phyloP scores from a whole-genome alignment of 208 protist species.

The Acanthamoeba healyi region DNA sequence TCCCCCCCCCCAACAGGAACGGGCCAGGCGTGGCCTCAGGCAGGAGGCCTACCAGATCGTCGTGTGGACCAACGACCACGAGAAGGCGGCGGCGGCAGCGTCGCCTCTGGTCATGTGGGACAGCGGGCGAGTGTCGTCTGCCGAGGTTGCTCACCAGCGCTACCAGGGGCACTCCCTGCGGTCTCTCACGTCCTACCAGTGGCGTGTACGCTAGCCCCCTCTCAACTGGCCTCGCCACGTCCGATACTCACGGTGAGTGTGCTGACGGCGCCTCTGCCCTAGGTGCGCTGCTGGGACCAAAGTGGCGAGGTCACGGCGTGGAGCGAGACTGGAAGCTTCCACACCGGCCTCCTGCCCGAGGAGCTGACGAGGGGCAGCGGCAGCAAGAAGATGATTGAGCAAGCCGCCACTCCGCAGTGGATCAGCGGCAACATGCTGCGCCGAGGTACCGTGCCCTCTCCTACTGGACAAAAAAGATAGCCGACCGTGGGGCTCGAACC shows the following conservation, averaged over 20 bases:
- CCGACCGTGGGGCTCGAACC: slow-evolving; percentile 94
- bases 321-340: neutral
- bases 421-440: neutral
- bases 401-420: neutral
- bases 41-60: slow-evolving; percentile 28
- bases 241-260: neutral
- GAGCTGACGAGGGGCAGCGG: neutral
- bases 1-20: neutral
- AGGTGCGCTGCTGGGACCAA: slow-evolving; percentile 32
- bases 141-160: neutral
- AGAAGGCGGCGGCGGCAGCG: neutral
- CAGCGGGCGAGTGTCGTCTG: neutral
- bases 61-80: neutral
- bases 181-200: slow-evolving; percentile 1
- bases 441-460: neutral
- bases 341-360: neutral
- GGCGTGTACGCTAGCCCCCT: neutral
- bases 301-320: neutral
- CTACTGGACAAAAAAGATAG: neutral
- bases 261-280: neutral
- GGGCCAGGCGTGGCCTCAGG: neutral
- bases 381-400: neutral
- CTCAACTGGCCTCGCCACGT: too few relatives aligned
- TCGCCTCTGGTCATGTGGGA: slow-evolving; percentile 18
- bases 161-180: neutral